These are phyloP conservation scores for Aspergillus proliferans DNA, from an alignment of 2,329 filamentous ascomycete species.

Conservation along the genomic window DNA sequence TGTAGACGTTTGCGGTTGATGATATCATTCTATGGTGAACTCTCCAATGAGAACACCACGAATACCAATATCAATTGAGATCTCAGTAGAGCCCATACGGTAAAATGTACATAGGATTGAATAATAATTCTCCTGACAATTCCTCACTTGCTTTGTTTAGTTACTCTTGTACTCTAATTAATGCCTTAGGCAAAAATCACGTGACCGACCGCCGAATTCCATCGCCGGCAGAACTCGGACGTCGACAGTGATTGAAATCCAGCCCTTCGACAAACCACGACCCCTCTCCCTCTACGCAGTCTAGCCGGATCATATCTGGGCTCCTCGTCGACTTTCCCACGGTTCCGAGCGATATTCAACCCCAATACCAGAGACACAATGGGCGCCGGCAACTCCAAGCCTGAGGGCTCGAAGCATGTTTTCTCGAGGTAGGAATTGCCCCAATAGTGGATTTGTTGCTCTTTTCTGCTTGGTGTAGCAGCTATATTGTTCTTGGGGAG, in stretches of 20 bases:
- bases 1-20: too few relatives aligned
- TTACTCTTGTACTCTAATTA: background rate
- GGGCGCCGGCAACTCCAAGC: conserved; percentile 59
- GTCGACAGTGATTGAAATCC: background rate
- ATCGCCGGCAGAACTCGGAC: conserved; percentile 1
- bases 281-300: background rate
- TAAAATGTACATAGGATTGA: too few relatives aligned
- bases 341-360: background rate
- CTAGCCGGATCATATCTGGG: background rate
- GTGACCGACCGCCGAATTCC: conserved; percentile 2
- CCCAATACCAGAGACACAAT: conserved; percentile 33
- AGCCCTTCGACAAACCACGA: background rate
- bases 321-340: background rate
- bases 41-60: too few relatives aligned
- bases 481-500: background rate
- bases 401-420: conserved; percentile 52
- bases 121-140: too few relatives aligned
- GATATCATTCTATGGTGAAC: too few relatives aligned
- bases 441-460: background rate
- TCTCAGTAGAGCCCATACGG: too few relatives aligned
- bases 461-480: conserved; percentile 3
- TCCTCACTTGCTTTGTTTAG: background rate
- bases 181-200: background rate
- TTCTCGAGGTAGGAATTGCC: conserved; percentile 49
- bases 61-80: too few relatives aligned